Conservation (phyloP, 2,329 filamentous ascomycete species). For the Davidsoniella australis region DNA sequence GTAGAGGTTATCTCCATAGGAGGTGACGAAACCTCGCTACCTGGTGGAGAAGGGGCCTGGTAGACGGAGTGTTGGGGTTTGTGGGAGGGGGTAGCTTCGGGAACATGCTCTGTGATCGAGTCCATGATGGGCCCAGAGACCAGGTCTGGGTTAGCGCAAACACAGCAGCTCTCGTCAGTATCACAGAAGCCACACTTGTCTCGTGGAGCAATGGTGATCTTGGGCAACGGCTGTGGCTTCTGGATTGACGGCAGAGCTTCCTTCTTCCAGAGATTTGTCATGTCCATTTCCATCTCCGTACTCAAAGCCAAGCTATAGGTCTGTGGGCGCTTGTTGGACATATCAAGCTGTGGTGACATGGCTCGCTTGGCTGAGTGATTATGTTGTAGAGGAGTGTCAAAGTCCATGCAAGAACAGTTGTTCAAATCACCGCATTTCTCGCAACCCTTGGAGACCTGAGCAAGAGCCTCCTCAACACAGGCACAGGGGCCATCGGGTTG, state of each 20-base stretch:
- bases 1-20: constrained; percentile 43
- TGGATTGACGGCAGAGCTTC: constrained; percentile 14
- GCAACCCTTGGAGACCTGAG: constrained; percentile 40
- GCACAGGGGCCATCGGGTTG: constrained; percentile 34
- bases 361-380: constrained; percentile 28
- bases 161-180: constrained; percentile 63
- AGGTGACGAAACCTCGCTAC: constrained; percentile 37
- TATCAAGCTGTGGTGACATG: constrained; percentile 22
- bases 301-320: constrained; percentile 17
- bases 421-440: constrained; percentile 43
- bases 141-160: constrained; percentile 47
- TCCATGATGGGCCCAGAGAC: constrained; percentile 7
- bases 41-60: constrained; percentile 41
- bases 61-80: constrained; percentile 24
- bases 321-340: constrained; percentile 24
- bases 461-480: constrained; percentile 41
- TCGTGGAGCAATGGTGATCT: constrained; percentile 28
- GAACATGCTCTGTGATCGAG: constrained; percentile 4
- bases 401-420: constrained; percentile 46
- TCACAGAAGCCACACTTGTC: constrained; percentile 66
- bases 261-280: constrained; percentile 46
- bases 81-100: background rate
- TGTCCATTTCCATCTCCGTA: constrained; percentile 49
- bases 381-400: constrained; percentile 26
- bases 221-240: constrained; percentile 15